Evolutionary conservation across 2,329 filamentous ascomycete genomes (phyloP), one percentile per base, ranked within the genome.

Genomic region (Passalora sequoiae): DNA sequence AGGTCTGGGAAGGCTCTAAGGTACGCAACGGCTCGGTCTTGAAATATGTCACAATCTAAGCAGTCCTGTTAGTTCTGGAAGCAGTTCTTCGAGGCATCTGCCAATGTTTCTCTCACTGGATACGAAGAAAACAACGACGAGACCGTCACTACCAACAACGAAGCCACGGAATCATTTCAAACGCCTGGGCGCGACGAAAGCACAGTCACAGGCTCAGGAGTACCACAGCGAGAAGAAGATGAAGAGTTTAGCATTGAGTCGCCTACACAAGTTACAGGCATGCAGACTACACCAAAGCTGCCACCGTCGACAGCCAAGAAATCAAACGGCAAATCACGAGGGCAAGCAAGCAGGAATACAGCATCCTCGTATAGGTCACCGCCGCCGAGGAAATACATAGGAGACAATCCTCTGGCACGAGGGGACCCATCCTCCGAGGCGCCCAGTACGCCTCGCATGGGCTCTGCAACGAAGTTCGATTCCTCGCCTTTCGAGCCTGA

Each of bases 31-130:
- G n/a, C n/a, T n/a, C n/a, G n/a, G n/a, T n/a, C n/a, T n/a, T n/a
- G n/a, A n/a, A n/a, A n/a, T n/a, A n/a, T n/a, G n/a, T n/a, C n/a
- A n/a, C n/a, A n/a, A n/a, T n/a, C n/a, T n/a, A n/a, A n/a, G n/a
- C n/a, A n/a, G n/a, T n/a, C n/a, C n/a, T n/a, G n/a, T n/a, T 60
- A 94, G 86, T 98, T 98, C 69, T 98, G 92, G 92, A 98, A 98
- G 69, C 89, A 97, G 72, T 98, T 98, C 73, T 98, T 98, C 68
- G 92, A 98, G 69, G 89, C 92, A 25, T 95, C 89, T 36, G 92
- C 92, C 63, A 97, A 98, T 60, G 91, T 98, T 19, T 95, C 91
- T 8, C 77, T 98, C 8, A 95, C 89, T 0, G 89, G 89, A 20
- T 96, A 98, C 66, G 91, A 95, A 62, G 89, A 94, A 16, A 79